Conservation (phyloP, 345 rosid species). For the Corymbia maculata region DNA sequence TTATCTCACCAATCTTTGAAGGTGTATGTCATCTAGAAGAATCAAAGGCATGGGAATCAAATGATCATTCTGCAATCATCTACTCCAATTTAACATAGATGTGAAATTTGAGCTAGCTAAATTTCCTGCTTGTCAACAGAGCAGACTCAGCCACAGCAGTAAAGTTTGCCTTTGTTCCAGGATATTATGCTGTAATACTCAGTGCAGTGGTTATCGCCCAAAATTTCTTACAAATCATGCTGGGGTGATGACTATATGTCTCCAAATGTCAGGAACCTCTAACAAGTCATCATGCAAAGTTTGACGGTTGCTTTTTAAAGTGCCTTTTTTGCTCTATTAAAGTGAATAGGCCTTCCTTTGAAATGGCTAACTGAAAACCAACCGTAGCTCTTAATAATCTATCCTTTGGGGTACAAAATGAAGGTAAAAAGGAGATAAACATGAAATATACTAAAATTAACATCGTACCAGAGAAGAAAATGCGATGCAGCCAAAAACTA, state of each 20-base stretch:
- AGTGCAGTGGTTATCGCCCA: not conserved
- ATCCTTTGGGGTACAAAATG: not conserved
- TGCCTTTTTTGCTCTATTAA: not conserved
- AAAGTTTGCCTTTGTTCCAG: not conserved
- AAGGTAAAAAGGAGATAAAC: not conserved
- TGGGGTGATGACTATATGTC: not conserved
- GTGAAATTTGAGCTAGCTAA: not conserved
- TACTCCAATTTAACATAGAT: not conserved
- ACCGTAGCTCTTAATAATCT: not conserved
- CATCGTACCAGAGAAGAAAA: constrained; percentile 75
- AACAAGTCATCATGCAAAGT: not conserved
- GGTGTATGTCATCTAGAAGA: not conserved
- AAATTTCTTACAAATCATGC: not conserved
- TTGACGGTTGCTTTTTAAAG: not conserved
- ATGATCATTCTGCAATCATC: not conserved
- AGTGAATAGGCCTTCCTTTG: not conserved
- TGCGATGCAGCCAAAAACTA: constrained; percentile 81
- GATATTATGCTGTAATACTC: not conserved
- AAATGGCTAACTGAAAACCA: not conserved
- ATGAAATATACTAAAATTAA: not conserved
- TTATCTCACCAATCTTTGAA: not conserved
- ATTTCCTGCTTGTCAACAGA: not conserved
- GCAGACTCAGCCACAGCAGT: not conserved
- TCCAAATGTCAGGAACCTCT: not conserved
- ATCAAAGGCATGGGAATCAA: not conserved